Evolutionary conservation across 1,284 basidiomycete genomes (phyloP).

Genomic region (Uromyces viciae-fabae): DNA sequence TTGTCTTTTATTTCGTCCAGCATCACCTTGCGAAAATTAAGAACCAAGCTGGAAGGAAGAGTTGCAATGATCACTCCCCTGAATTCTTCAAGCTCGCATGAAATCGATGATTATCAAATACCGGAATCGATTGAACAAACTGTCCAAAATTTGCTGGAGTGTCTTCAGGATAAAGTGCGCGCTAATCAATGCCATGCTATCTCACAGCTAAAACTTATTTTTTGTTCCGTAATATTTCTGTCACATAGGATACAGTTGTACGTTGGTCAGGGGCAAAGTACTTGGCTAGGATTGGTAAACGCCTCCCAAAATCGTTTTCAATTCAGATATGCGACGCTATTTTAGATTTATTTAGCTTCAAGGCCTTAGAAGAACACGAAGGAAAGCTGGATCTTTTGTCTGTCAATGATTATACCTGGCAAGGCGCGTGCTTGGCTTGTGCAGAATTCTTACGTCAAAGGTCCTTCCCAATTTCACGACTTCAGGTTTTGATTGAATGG

Average conservation of each 20-base stretch:
- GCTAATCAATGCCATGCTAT: slow-evolving; percentile 9
- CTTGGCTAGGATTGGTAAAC: slow-evolving; percentile 75
- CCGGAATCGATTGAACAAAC: slow-evolving; percentile 74
- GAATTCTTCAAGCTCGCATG: neutral
- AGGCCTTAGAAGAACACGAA: slow-evolving; percentile 64
- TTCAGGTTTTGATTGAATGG: slow-evolving; percentile 70
- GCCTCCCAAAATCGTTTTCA: slow-evolving; percentile 70
- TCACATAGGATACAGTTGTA: slow-evolving; percentile 80
- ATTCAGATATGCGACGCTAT: slow-evolving; percentile 77
- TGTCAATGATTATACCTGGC: slow-evolving; percentile 75
- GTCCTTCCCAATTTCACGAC: slow-evolving; percentile 63
- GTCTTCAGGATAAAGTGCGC: slow-evolving; percentile 75
- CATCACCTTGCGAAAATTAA: slow-evolving; percentile 48
- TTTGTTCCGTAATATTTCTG: neutral
- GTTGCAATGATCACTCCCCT: slow-evolving; percentile 46
- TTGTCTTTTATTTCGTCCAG: slow-evolving; percentile 48
- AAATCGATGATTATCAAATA: slow-evolving; percentile 60
- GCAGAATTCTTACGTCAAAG: slow-evolving; percentile 85
- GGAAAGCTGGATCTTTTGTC: slow-evolving; percentile 65
- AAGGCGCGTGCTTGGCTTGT: slow-evolving; percentile 85
- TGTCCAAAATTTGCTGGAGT: slow-evolving; percentile 70
- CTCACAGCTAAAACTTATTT: slow-evolving; percentile 2
- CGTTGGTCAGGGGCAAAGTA: slow-evolving; percentile 94
- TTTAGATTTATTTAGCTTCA: slow-evolving; percentile 63
- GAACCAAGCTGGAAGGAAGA: slow-evolving; percentile 52